Conservation (phyloP, 257 asterid genomes). For the Forsythia suspensa region DNA sequence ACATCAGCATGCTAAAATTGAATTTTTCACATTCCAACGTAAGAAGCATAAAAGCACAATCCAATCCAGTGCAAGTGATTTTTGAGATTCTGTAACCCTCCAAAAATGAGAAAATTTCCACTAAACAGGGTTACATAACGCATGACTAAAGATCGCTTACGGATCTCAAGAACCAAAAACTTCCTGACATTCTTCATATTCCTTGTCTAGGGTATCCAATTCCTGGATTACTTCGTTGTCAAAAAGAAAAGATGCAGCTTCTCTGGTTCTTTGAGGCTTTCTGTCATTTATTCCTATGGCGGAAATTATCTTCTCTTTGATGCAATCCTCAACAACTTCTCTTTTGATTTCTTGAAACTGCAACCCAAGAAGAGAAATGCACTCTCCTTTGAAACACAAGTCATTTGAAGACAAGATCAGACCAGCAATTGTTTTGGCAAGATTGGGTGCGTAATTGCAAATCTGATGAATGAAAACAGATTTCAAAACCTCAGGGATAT, state of each 20-base stretch:
- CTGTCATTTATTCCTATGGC: slow-evolving; percentile 53
- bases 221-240: slow-evolving; percentile 36
- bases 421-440: slow-evolving; percentile 74
- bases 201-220: slow-evolving; percentile 37
- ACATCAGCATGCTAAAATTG: neutral
- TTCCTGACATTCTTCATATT: slow-evolving; percentile 49
- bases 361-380: slow-evolving; percentile 70
- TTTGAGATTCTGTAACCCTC: neutral
- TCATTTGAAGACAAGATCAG: slow-evolving; percentile 72
- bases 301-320: slow-evolving; percentile 61
- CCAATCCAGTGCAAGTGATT: neutral
- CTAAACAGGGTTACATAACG: neutral
- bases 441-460: slow-evolving; percentile 79
- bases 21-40: neutral
- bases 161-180: slow-evolving; percentile 30
- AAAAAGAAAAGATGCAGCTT: slow-evolving; percentile 51
- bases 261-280: slow-evolving; percentile 41
- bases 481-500: neutral
- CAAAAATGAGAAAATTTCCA: neutral
- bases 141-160: slow-evolving; percentile 5
- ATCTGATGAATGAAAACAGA: slow-evolving; percentile 40
- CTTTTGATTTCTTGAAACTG: slow-evolving; percentile 35
- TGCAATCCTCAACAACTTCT: slow-evolving; percentile 49
- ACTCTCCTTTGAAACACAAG: slow-evolving; percentile 62
- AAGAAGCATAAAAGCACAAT: neutral